A percentile compares a stretch with the other conserved stretches of the same genome.
Conservation (phyloP, 257 asterid genomes). For the Apocynum venetum region DNA sequence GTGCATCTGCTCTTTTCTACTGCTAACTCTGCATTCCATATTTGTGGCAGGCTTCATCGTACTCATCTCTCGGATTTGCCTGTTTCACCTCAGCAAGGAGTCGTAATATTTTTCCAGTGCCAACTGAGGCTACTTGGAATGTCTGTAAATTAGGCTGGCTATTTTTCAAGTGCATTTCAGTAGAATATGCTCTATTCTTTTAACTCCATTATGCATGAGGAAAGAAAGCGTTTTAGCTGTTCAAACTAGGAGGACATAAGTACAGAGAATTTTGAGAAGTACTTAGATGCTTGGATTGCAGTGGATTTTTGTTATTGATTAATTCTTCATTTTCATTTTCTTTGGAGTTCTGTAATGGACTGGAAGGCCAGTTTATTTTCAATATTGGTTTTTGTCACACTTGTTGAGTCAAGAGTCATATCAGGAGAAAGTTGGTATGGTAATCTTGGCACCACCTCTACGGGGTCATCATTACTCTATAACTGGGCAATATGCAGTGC, state of each 20-base stretch:
- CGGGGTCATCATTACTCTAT: constrained; percentile 42
- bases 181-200: background rate
- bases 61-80: background rate
- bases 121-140: background rate
- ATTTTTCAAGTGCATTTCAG: background rate
- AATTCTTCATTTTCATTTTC: background rate
- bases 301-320: background rate
- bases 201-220: background rate
- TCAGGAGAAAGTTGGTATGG: constrained; percentile 39
- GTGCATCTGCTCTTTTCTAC: background rate
- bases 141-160: background rate
- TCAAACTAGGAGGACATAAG: background rate
- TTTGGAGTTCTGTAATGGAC: constrained; percentile 43
- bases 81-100: background rate
- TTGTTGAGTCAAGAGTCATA: constrained; percentile 57
- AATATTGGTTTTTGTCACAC: constrained; percentile 34
- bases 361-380: constrained; percentile 50
- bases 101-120: background rate
- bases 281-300: background rate
- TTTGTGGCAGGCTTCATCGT: background rate
- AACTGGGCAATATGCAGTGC: constrained; percentile 78
- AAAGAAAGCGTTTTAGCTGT: background rate
- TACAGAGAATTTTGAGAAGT: background rate
- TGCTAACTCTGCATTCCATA: background rate
- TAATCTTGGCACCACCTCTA: constrained; percentile 28